phyloP scores from a whole-genome alignment of 2,329 filamentous ascomycete genomes.

The Clonostachys sp. region DNA sequence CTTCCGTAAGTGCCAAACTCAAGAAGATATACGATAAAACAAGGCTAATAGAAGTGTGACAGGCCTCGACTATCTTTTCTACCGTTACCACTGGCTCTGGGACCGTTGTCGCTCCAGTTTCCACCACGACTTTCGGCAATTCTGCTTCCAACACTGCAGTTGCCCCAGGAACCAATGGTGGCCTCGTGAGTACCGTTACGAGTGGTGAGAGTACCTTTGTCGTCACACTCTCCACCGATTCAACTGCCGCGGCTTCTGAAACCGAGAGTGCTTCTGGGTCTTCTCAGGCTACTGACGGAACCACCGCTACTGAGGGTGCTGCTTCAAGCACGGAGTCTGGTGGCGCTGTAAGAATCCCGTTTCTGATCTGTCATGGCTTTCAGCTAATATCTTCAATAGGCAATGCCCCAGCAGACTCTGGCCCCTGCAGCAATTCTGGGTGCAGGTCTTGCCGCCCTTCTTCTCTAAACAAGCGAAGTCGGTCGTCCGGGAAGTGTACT shows the following conservation, averaged over 20 bases:
- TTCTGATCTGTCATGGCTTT: not conserved
- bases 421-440: constrained; percentile 40
- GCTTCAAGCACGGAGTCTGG: constrained; percentile 3
- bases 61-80: constrained; percentile 29
- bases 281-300: constrained; percentile 2
- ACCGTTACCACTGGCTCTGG: constrained; percentile 25
- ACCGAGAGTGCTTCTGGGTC: not conserved
- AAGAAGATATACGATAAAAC: too few species aligned
- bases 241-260: constrained; percentile 5
- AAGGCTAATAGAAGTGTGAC: constrained; percentile 4
- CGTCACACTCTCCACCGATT: not conserved
- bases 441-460: constrained; percentile 40
- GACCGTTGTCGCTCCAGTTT: constrained; percentile 25
- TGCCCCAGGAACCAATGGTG: not conserved
- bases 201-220: not conserved
- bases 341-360: constrained; percentile 21
- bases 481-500: too few species aligned
- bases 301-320: constrained; percentile 5
- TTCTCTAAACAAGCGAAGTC: constrained; percentile 29
- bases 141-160: constrained; percentile 10
- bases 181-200: not conserved
- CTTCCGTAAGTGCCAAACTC: too few species aligned
- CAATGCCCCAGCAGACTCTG: constrained; percentile 32
- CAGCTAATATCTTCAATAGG: constrained; percentile 10
- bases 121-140: constrained; percentile 23